Base-by-base conservation (phyloP, 2,329 filamentous ascomycete species). In the Diplocarpon rosae region DNA sequence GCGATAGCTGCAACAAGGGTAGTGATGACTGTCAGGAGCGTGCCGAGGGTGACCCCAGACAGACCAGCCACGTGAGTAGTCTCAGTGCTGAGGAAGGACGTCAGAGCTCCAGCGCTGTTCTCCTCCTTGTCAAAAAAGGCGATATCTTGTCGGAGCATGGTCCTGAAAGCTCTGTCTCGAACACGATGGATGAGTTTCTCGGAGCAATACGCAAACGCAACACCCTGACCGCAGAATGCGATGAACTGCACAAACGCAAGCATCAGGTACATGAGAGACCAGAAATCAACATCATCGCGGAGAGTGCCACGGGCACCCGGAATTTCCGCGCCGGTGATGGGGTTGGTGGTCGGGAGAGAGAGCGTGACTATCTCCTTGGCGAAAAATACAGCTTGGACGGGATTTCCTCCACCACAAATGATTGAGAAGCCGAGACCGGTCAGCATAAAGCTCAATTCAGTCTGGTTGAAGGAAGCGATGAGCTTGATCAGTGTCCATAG, bases 131-230 rank as follows among this genome's bases (percentile, higher is more conserved):
- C 92, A 56, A 95, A 98, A 64, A 89, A 96, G 24, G 79, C 70
- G 47, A 96, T 89, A 51, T 96, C 92, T 64, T 96, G 90, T 52
- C 89, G 84, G 41, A 96, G 76, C 69, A 96, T 87, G 17, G 82
- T 73, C 28, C 89, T 75, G 69, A 98, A 95, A 6, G 88, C 84
- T 46, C 71, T 72, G 62, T 92, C 80, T 55, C 92, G 78, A 1
- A 90, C 86, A 15, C 87, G 80, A 60, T 86, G 85, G 43, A 95
- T 76, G 17, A 96, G 74, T 33, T 79, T 75, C 66, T 94, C 86
- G n/a, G 87, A 92, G 66, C 85, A 89, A 57, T 79, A 80, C 14
- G 87, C 89, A 55, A 96, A 89, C 2, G 80, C 69, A 41, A 84
- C 57, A 40, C 87, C 87, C 57, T 90, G 83, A 5, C 67, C 63